Base-by-base conservation (phyloP, 768 basidiomycete genomes). In the Panellus pusillus region DNA sequence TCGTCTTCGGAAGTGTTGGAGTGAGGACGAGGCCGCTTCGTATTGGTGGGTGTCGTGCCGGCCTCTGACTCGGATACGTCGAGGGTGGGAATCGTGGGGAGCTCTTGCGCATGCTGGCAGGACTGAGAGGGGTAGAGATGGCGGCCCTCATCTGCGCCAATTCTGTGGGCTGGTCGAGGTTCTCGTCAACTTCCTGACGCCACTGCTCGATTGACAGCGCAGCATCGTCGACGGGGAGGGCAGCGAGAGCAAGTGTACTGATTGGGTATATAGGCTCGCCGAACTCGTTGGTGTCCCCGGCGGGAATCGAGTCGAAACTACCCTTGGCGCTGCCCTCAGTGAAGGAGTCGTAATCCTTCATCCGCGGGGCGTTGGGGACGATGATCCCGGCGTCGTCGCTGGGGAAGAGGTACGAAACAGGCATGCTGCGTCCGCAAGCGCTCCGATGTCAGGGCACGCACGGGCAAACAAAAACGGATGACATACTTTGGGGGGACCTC, bases 321-420 rank as follows among this genome's bases (percentile, higher is more conserved):
- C 81, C 81, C 52, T 69, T 66, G 14, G 72, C 75, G 9, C 78
- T 80, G 29, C 81, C 81, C 43, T 82, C 81, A n/a, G 80, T 81
- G 70, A 84, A 84, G 49, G 79, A 77, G 55, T 83, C 81, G 29
- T 76, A 64, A 62, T 84, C 82, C 66, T 79, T 82, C 62, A 84
- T 61, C 53, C 72, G 63, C 9, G 81, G 82, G 27, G 82, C 79
- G 4, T 66, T 71, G 15, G 79, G 75, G 32, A 69, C 61, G 50
- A 65, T 58, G 48, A 73, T 62, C 39, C 62, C 57, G 27, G 56
- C 56, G 32, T 68, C 66, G 51, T 52, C 52, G 13, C 18, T 32
- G 37, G 50, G 37, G 45, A 54, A 57, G 44, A 61, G 55, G 49
- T 61, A 61, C 29, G 59, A 53, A 44, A 57, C 40, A 28, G 59